A percentile compares a stretch with the other conserved stretches of the same genome.
Conservation (phyloP, 192 early-diverging fungal genomes). For the Chytriomyces confervae region DNA sequence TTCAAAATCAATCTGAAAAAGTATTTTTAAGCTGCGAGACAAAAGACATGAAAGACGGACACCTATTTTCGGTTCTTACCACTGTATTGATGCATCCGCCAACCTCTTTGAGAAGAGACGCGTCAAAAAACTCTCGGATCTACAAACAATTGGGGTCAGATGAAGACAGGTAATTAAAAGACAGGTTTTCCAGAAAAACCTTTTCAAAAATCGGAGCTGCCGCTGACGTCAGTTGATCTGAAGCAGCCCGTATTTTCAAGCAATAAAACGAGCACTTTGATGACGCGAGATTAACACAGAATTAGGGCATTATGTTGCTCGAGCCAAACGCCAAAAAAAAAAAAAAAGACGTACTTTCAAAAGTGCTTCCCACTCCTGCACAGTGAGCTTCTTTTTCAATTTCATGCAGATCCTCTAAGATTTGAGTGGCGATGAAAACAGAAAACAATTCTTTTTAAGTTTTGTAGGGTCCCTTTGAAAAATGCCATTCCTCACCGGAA, state of each 20-base stretch:
- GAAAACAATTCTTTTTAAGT: neutral
- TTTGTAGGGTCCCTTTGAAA: neutral
- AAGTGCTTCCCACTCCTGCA: slow-evolving; percentile 67
- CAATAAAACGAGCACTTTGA: slow-evolving; percentile 64
- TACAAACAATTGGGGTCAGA: slow-evolving; percentile 12
- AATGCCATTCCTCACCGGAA: slow-evolving; percentile 39
- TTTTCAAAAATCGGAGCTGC: slow-evolving; percentile 18
- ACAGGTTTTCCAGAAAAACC: neutral
- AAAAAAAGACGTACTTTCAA: slow-evolving; percentile 52
- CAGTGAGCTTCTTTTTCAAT: slow-evolving; percentile 53
- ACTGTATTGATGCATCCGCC: slow-evolving; percentile 64
- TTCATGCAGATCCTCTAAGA: slow-evolving; percentile 37
- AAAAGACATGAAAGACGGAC: neutral
- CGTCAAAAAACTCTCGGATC: slow-evolving; percentile 45
- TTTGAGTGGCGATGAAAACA: neutral
- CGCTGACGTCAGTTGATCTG: slow-evolving; percentile 22
- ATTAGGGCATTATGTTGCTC: neutral
- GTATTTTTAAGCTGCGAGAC: neutral
- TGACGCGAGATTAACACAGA: neutral
- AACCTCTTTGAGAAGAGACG: slow-evolving; percentile 53
- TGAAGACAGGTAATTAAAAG: no score
- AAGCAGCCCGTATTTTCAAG: slow-evolving; percentile 52
- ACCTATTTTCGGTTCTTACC: slow-evolving; percentile 37
- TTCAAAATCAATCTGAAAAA: slow-evolving; percentile 74
- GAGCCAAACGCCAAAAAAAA: no score